Evolutionary conservation across 202 grass and related monocot species (phyloP).

Genomic region (Digitaria exilis): DNA sequence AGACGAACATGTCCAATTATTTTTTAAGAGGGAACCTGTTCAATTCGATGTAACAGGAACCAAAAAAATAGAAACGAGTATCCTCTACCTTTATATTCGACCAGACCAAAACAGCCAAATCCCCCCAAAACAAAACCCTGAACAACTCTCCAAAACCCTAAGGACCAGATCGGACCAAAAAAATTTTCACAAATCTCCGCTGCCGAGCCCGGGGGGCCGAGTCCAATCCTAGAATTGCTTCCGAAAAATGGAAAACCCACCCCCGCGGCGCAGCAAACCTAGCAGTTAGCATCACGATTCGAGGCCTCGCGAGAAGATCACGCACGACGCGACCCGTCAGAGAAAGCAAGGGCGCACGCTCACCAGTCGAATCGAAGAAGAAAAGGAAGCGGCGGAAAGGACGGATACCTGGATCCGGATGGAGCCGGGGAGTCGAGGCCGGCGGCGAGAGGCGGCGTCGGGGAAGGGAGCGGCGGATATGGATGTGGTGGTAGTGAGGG

Average conservation of each 20-base stretch:
- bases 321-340: background rate
- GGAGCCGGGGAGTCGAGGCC: background rate
- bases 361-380: background rate
- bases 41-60: background rate
- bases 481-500: too few species aligned
- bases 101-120: background rate
- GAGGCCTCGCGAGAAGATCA: background rate
- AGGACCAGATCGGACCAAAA: background rate
- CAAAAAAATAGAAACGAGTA: background rate
- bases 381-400: background rate
- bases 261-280: background rate
- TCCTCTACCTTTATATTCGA: too few species aligned
- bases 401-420: slow-evolving; percentile 7
- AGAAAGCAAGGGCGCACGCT: background rate
- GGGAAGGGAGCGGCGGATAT: background rate
- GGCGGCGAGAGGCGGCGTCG: background rate
- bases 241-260: background rate
- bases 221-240: background rate
- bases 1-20: too few species aligned
- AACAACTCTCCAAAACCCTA: background rate
- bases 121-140: background rate
- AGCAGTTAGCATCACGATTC: background rate
- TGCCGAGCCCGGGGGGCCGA: background rate
- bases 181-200: background rate
- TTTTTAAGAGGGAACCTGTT: background rate